Evolutionary conservation across 176 grass and related monocot species (phyloP).

Genomic region (Tuctoria greenei): DNA sequence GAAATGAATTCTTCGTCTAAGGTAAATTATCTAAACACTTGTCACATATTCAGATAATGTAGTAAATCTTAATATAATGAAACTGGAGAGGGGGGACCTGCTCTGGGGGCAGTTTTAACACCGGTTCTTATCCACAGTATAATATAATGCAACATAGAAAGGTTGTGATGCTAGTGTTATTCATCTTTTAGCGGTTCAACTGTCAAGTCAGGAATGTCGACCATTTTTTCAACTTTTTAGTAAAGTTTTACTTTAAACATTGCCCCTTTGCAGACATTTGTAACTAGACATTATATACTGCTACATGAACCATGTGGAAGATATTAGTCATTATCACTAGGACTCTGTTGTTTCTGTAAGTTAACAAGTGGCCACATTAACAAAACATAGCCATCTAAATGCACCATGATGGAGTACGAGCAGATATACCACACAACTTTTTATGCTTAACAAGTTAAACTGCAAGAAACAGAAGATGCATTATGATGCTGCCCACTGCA

Average conservation of each 20-base stretch:
- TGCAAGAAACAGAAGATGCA: background rate
- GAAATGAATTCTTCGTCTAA: background rate
- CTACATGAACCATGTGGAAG: background rate
- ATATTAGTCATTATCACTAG: background rate
- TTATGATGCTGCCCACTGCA: constrained; percentile 4
- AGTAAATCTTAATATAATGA: background rate
- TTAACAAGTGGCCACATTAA: background rate
- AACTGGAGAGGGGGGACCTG: no score
- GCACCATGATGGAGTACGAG: background rate
- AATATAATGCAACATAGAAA: background rate
- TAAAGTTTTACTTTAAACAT: background rate
- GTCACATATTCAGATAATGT: background rate
- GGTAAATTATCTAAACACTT: background rate
- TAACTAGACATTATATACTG: background rate
- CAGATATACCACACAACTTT: background rate
- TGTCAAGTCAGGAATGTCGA: background rate
- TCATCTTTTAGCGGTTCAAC: background rate
- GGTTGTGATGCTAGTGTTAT: no score
- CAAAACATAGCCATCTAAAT: background rate
- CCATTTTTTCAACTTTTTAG: background rate
- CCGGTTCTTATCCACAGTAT: background rate
- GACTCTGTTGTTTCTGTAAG: background rate
- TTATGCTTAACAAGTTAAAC: background rate
- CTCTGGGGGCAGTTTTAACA: no score
- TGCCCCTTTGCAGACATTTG: background rate